A percentile compares a stretch with the other conserved stretches of the same genome.
These are phyloP conservation scores for Lactifluus volemus DNA, from an alignment of 768 basidiomycete genomes.

Conservation along the genomic window DNA sequence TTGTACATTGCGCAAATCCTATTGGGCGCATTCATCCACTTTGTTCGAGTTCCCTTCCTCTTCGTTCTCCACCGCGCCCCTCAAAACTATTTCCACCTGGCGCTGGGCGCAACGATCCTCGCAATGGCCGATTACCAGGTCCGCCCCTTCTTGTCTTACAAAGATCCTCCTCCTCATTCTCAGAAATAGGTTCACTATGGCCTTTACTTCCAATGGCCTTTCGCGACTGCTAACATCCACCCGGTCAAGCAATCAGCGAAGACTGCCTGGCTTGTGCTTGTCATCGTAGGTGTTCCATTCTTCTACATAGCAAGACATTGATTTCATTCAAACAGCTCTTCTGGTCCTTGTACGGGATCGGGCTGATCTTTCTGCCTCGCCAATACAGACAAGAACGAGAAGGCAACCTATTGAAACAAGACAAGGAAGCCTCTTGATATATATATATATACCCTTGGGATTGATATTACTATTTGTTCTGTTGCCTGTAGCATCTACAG, in stretches of 20 bases:
- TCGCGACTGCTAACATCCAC: conserved; percentile 6
- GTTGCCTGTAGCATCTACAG: too few relatives aligned
- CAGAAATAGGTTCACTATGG: conserved; percentile 4
- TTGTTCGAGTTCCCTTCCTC: conserved; percentile 34
- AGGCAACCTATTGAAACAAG: background rate
- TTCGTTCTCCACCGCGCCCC: conserved; percentile 30
- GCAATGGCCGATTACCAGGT: conserved; percentile 42
- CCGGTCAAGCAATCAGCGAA: conserved; percentile 2
- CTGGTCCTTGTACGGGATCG: conserved; percentile 7
- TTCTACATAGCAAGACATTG: background rate
- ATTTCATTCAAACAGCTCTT: conserved; percentile 1
- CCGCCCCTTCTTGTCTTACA: background rate
- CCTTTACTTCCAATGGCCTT: conserved; percentile 18
- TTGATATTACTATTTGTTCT: background rate
- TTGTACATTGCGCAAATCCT: conserved; percentile 44
- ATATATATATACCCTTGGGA: too few relatives aligned
- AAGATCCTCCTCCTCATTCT: background rate
- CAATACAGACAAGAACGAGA: conserved; percentile 10
- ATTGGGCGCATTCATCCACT: conserved; percentile 46
- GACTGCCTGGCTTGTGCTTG: conserved; percentile 11
- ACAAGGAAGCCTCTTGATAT: background rate
- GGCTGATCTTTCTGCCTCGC: conserved; percentile 6
- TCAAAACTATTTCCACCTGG: conserved; percentile 35
- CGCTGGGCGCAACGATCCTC: conserved; percentile 47
- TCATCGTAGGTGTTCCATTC: conserved; percentile 4